Evolutionary conservation across 768 basidiomycete genomes (phyloP), one percentile per base, ranked within the genome.

Genomic region (Termitomyces sp.): DNA sequence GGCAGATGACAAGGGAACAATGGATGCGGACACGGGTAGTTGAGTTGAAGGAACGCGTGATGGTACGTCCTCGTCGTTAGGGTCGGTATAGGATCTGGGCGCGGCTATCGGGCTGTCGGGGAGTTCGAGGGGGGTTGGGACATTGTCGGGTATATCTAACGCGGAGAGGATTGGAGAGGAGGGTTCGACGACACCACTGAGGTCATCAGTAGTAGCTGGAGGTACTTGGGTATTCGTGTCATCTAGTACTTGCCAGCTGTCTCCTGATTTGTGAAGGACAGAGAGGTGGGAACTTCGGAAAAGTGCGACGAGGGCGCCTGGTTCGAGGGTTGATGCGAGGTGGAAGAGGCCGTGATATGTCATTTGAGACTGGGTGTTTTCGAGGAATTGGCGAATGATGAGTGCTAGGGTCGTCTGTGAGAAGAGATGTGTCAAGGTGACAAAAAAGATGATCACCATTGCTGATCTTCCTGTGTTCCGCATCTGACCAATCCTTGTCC

Each of bases 271-370:
- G 78, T 94, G 91, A 2, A 97, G 78, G 9, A 96, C 94, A 0
- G 89, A 88, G 14, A 97, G 85, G 70, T 96, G 95, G 0, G 92
- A 94, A 73, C 86, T 93, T 56, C 95, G 86, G 80, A 95, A 96
- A 63, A 96, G 84, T 0, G 94, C 94, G n/a, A 89, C 88, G n/a
- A 82, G 79, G 0, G 77, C 68, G 48, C 79, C 77, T 0, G 81
- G 73, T 12, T 75, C 70, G 58, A 95, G 83, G 1, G 84, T 77
- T 2, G 84, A 81, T 0, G 89, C 87, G 53, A 96, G 85, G 40
- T 87, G 83, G 72, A 95, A 94, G 38, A 96, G 81, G 0, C 94
- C 94, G 57, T 92, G 82, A 68, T 96, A 96, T 0, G 94, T 96
- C 59, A 96, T 72, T 68, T 97, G 95, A 2, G 92, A 92, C 62